Evolutionary conservation across 202 grass and related monocot species (phyloP).

Genomic region (Cymbopogon flexuosus): DNA sequence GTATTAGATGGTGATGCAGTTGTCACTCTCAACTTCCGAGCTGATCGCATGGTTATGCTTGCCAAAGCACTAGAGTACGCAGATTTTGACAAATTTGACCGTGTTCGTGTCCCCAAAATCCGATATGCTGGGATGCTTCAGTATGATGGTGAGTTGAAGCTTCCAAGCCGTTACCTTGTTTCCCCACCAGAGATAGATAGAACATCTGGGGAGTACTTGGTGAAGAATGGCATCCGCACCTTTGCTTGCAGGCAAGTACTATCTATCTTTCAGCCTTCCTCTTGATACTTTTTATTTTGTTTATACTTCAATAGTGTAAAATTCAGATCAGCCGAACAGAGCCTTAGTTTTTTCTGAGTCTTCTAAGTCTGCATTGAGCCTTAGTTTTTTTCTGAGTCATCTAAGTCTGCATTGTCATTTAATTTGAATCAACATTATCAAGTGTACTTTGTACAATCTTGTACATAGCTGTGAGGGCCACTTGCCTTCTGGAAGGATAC

Average conservation of each 20-base stretch:
- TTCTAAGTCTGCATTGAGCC: neutral
- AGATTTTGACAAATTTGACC: conserved; percentile 92
- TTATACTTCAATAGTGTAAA: neutral
- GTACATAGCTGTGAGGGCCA: neutral
- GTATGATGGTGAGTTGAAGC: conserved; percentile 89
- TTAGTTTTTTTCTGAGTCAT: neutral
- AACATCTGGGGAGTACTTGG: conserved; percentile 99
- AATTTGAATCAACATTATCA: neutral
- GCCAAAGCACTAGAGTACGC: conserved; percentile 86
- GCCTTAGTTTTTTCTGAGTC: neutral
- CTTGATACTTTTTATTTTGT: neutral
- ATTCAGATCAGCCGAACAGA: too few species aligned
- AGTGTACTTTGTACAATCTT: neutral
- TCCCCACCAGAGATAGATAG: conserved; percentile 88
- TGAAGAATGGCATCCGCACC: conserved; percentile 81
- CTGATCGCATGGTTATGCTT: conserved; percentile 95
- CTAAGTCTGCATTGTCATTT: neutral
- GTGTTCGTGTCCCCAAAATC: conserved; percentile 84
- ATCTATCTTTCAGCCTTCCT: conserved; percentile 11
- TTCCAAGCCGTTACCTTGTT: conserved; percentile 78
- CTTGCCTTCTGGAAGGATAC: neutral
- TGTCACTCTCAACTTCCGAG: conserved; percentile 90
- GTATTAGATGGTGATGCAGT: conserved; percentile 95
- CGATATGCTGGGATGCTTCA: conserved; percentile 94
- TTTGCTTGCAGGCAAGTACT: conserved; percentile 96